Evolutionary conservation across 345 rosid genomes (phyloP).

Genomic region (Pistacia integerrima): DNA sequence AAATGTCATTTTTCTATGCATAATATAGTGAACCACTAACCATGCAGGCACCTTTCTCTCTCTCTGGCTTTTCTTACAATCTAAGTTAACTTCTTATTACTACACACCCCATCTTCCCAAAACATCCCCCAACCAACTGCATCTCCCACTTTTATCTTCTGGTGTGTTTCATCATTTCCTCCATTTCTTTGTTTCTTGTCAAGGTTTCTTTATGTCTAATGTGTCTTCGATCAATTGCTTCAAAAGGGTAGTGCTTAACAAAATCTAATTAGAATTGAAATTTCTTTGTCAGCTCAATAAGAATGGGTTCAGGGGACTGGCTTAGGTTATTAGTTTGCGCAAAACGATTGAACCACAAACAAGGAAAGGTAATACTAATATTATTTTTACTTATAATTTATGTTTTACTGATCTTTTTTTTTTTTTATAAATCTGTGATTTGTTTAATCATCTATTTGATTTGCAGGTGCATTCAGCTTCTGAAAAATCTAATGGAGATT

Average conservation of each 20-base stretch:
- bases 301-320: constrained; percentile 67
- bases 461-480: constrained; percentile 42
- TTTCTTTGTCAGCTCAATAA: constrained; percentile 4
- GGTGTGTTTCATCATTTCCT: constrained; percentile 24
- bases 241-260: too few species aligned
- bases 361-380: constrained; percentile 42
- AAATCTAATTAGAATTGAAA: constrained; percentile 2
- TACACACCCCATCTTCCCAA: constrained; percentile 15
- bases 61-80: constrained; percentile 19
- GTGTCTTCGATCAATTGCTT: not conserved
- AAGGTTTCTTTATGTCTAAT: not conserved
- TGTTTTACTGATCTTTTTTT: too few species aligned
- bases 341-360: constrained; percentile 43
- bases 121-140: not conserved
- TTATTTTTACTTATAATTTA: not conserved
- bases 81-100: constrained; percentile 24
- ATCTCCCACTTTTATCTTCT: constrained; percentile 12
- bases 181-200: not conserved
- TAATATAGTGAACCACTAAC: not conserved
- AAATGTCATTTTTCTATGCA: constrained; percentile 28
- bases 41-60: not conserved
- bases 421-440: not conserved
- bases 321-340: constrained; percentile 42
- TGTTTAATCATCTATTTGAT: not conserved
- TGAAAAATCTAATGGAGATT: constrained; percentile 41